A percentile compares a stretch with the other conserved stretches of the same genome.
phyloP scores from a whole-genome alignment of 2,329 filamentous ascomycete genomes.

The Ploettnerulaceae sp. region DNA sequence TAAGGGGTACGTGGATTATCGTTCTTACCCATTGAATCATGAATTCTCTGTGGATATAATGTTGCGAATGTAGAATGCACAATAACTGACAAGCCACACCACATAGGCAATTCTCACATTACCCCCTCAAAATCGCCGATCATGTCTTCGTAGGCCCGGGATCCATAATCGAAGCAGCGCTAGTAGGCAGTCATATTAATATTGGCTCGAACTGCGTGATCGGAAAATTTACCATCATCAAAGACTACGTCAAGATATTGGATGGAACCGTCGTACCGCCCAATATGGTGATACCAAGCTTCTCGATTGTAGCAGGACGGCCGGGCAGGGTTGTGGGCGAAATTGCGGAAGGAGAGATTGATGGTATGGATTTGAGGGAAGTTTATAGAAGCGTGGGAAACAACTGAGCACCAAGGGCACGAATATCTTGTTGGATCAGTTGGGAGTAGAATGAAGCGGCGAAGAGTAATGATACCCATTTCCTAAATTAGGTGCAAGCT shows the following conservation, averaged over 20 bases:
- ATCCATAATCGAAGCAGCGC: conserved; percentile 75
- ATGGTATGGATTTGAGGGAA: conserved; percentile 60
- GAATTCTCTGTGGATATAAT: neutral
- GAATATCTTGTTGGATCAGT: neutral
- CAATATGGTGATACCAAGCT: conserved; percentile 89
- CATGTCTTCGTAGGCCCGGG: conserved; percentile 83
- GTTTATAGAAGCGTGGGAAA: conserved; percentile 62
- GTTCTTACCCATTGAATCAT: conserved; percentile 2
- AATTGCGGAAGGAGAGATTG: conserved; percentile 65
- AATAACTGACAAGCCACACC: neutral
- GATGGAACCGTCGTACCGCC: conserved; percentile 79
- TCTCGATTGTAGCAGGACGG: conserved; percentile 81
- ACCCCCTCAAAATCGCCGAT: conserved; percentile 87
- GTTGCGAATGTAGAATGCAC: conserved; percentile 2
- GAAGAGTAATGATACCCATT: conserved; percentile 15
- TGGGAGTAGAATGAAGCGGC: neutral
- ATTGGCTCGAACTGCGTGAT: conserved; percentile 75
- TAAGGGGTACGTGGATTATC: conserved; percentile 50
- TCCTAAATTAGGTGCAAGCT: neutral
- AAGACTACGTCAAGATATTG: conserved; percentile 85
- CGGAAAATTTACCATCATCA: conserved; percentile 84
- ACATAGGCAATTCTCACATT: conserved; percentile 62
- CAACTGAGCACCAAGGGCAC: neutral
- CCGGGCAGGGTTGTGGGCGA: conserved; percentile 79
- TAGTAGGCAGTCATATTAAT: conserved; percentile 79